Conservation (phyloP, 2,329 filamentous ascomycete species). For the Diaporthe aspalathi region DNA sequence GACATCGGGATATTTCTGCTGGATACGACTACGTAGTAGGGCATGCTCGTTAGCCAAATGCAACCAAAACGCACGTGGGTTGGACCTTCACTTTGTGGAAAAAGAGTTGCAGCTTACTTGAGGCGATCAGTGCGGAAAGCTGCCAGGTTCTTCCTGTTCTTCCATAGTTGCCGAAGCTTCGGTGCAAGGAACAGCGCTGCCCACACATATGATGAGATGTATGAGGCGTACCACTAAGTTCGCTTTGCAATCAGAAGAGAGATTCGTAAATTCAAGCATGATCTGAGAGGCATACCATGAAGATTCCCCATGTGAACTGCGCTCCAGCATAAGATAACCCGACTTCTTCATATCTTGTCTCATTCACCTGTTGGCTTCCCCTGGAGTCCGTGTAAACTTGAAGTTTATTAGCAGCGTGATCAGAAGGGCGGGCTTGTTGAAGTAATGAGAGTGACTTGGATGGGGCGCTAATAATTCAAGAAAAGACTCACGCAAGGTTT, state of each 20-base stretch:
- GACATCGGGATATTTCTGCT: constrained; percentile 32
- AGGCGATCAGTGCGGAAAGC: constrained; percentile 31
- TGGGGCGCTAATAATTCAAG: too few relatives aligned
- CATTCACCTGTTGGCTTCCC: constrained; percentile 38
- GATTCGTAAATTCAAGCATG: neutral
- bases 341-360: constrained; percentile 41
- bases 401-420: neutral
- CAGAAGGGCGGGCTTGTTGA: neutral
- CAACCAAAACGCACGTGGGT: neutral
- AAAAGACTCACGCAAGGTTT: constrained; percentile 17
- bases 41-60: neutral
- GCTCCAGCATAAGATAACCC: constrained; percentile 41
- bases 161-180: constrained; percentile 34
- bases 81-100: neutral
- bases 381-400: constrained; percentile 32
- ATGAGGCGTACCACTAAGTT: constrained; percentile 34
- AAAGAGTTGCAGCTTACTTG: constrained; percentile 1
- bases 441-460: neutral
- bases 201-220: constrained; percentile 37
- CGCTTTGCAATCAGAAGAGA: neutral
- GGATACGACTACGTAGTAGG: constrained; percentile 12
- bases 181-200: constrained; percentile 33
- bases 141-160: constrained; percentile 26
- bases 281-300: constrained; percentile 34
- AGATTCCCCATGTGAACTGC: constrained; percentile 41